Base-by-base conservation (phyloP, 2,329 filamentous ascomycete species). In the Fusarium solani-melongenae region DNA sequence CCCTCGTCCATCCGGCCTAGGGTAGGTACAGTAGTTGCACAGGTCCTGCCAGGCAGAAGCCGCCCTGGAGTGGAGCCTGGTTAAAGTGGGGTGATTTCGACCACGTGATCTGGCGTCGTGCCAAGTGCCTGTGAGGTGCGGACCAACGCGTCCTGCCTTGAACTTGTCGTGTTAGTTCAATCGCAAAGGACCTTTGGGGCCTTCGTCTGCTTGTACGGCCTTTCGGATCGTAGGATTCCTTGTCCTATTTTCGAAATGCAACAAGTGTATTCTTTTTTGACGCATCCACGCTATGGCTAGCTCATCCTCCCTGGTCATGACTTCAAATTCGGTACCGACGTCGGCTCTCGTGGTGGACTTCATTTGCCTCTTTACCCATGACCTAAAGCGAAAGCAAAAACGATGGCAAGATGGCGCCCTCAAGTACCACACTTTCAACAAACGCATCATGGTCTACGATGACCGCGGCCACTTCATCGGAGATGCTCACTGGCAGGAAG, bases 401-500 rank as follows among this genome's bases (percentile, higher is more conserved):
- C 88, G 94, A 69, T 98, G 95, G 95, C 94, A 97, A 78, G 95
- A 98, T 91, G 95, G 96, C 38, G 91, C 91, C 60, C 89, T 98
- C 70, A 93, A 92, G 73, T 97, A 92, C 73, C 95, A 98, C 79
- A 92, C 93, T 1, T 98, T 97, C 88, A 98, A 98, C 84, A 94
- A 92, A 79, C 91, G 94, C 6, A 86, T 96, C 68, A 97, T 98
- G 94, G 93, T 97, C 8, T 96, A 96, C 77, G 95, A 98, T 81
- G 91, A 94, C 55, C 86, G 89, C 3, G 91, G 93, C 0, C 94
- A 95, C 80, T 94, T 92, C 73, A 88, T 98, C 31, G 95, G 95
- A 4, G 95, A 98, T 80, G 90, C 91, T 34, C 94, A 98, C 82
- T 96, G 93, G 92, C 90, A 91, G 49, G 88, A 91, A 53, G 88